phyloP scores from a whole-genome alignment of 1,284 basidiomycete species.

The Ustilago hordei region DNA sequence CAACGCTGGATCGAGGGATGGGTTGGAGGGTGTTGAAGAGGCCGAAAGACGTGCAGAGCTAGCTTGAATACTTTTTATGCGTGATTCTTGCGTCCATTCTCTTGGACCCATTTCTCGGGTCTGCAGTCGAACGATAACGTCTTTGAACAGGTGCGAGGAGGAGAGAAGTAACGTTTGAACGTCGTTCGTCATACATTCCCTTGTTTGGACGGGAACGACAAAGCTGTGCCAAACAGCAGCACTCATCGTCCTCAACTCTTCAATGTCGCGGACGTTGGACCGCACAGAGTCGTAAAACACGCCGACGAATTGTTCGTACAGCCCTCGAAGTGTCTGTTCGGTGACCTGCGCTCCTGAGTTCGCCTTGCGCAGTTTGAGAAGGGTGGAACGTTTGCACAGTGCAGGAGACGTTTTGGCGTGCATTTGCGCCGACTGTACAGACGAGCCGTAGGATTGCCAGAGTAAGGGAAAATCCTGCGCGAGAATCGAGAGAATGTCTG shows the following conservation, averaged over 20 bases:
- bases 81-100: constrained; percentile 55
- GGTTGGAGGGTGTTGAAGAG: constrained; percentile 3
- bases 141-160: constrained; percentile 47
- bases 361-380: constrained; percentile 20
- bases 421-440: constrained; percentile 38
- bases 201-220: constrained; percentile 50
- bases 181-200: constrained; percentile 30
- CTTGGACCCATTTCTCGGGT: constrained; percentile 52
- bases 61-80: constrained; percentile 40
- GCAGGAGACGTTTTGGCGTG: constrained; percentile 30
- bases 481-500: constrained; percentile 52
- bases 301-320: constrained; percentile 48
- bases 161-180: constrained; percentile 46
- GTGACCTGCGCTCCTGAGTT: constrained; percentile 22
- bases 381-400: constrained; percentile 16
- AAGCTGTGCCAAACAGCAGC: constrained; percentile 62
- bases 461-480: constrained; percentile 36
- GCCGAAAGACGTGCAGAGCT: constrained; percentile 33
- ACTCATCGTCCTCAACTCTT: constrained; percentile 53
- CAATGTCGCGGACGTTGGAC: constrained; percentile 50
- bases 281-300: constrained; percentile 62
- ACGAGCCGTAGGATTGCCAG: constrained; percentile 32
- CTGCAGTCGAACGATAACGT: constrained; percentile 58
- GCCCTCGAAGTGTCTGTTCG: constrained; percentile 11
- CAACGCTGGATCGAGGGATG: neutral